These are phyloP conservation scores for Chondrus crispus DNA, from an alignment of 23 red algal genomes.

Conservation along the genomic window DNA sequence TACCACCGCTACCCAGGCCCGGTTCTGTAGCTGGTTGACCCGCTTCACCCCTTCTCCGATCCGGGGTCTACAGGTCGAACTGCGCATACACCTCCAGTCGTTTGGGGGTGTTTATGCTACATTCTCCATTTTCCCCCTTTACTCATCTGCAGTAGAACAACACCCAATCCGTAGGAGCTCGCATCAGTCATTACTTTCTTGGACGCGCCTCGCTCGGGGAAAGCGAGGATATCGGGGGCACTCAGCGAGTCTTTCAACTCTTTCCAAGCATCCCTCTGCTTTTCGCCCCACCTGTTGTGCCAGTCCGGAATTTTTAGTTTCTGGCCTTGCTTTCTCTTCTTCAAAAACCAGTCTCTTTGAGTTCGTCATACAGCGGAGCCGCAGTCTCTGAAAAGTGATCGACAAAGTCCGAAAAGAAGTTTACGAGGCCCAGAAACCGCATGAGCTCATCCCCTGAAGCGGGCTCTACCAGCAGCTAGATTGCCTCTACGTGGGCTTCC, in stretches of 20 bases:
- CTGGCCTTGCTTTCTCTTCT: background rate
- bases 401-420: background rate
- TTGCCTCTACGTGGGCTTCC: background rate
- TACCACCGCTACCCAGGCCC: no score
- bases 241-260: background rate
- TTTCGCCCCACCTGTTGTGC: background rate
- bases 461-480: background rate
- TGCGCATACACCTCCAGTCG: no score
- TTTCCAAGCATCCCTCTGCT: background rate
- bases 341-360: background rate
- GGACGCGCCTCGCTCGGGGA: background rate
- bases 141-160: background rate
- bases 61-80: no score
- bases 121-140: background rate
- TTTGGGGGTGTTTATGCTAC: no score
- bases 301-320: background rate
- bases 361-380: background rate
- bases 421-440: slow-evolving; percentile 20
- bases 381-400: background rate
- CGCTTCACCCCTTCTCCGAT: no score
- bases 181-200: slow-evolving; percentile 13
- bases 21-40: no score
- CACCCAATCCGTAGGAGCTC: slow-evolving; percentile 1
- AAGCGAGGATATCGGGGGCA: background rate
- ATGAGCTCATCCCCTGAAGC: background rate